phyloP scores from a whole-genome alignment of 805 yeast genomes.

The Danielia reshetovae region DNA sequence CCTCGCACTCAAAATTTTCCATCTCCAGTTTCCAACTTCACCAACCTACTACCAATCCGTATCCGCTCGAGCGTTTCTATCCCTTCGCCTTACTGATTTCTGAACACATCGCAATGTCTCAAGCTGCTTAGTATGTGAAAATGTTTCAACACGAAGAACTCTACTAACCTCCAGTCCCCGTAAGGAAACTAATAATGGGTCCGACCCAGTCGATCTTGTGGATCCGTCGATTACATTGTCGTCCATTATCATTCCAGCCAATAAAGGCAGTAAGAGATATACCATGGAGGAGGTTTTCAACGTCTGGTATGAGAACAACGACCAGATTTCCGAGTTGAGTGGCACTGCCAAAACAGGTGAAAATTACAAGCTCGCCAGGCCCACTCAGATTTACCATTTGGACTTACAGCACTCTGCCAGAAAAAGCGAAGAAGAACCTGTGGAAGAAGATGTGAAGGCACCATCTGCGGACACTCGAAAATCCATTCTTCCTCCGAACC shows the following conservation, averaged over 20 bases:
- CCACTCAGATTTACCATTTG: constrained; percentile 35
- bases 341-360: constrained; percentile 18
- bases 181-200: constrained; percentile 8
- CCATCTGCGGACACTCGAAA: background rate
- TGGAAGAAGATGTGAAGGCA: constrained; percentile 1
- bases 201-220: too few relatives aligned
- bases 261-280: constrained; percentile 42
- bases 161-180: constrained; percentile 16
- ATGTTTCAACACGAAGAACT: background rate
- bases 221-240: constrained; percentile 1
- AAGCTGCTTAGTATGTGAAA: constrained; percentile 13
- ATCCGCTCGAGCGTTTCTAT: too few relatives aligned
- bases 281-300: constrained; percentile 50
- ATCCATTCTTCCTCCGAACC: constrained; percentile 10
- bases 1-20: constrained; percentile 6
- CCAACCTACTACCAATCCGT: too few relatives aligned
- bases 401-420: constrained; percentile 20
- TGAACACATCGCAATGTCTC: constrained; percentile 11
- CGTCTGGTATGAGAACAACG: constrained; percentile 42
- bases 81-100: too few relatives aligned
- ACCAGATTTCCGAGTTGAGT: constrained; percentile 16
- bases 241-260: constrained; percentile 27
- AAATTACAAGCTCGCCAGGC: constrained; percentile 27
- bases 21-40: background rate
- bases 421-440: background rate